These are phyloP conservation scores for Solanum microdontum DNA, from an alignment of 257 asterid genomes.

Conservation along the genomic window DNA sequence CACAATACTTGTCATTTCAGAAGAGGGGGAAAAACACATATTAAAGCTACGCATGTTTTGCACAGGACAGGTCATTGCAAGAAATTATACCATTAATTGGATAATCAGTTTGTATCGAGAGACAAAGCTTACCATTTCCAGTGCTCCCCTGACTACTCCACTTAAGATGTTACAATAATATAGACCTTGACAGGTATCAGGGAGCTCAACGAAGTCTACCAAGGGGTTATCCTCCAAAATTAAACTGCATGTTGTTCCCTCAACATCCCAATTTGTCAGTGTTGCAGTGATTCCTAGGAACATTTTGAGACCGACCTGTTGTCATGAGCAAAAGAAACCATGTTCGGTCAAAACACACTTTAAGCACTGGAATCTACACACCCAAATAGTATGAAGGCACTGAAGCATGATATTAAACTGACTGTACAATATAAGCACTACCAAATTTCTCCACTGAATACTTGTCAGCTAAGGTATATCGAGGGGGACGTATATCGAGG, in stretches of 20 bases:
- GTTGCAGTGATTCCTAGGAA: conserved; percentile 76
- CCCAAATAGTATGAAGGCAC: neutral
- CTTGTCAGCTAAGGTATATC: neutral
- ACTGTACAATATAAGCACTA: neutral
- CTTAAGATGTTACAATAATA: conserved; percentile 83
- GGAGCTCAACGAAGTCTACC: conserved; percentile 95
- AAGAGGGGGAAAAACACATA: neutral
- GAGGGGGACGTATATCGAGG: neutral
- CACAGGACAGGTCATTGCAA: neutral
- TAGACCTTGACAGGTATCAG: conserved; percentile 95
- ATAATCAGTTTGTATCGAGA: conserved; percentile 18
- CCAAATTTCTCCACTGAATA: neutral
- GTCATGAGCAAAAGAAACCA: neutral
- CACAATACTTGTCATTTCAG: neutral
- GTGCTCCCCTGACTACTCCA: conserved; percentile 90
- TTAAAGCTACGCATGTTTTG: neutral
- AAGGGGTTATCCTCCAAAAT: conserved; percentile 88
- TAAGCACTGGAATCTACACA: neutral
- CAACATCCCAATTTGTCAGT: conserved; percentile 70
- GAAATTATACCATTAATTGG: neutral
- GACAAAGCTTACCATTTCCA: conserved; percentile 80
- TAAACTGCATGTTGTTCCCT: conserved; percentile 90
- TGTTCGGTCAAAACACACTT: neutral
- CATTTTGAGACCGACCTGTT: conserved; percentile 86
- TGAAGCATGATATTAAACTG: neutral